Percentiles rank a stretch among this genome's conserved stretches.
phyloP scores from a whole-genome alignment of 1,139 yeast species.

The Saccharomyces hybrid region DNA sequence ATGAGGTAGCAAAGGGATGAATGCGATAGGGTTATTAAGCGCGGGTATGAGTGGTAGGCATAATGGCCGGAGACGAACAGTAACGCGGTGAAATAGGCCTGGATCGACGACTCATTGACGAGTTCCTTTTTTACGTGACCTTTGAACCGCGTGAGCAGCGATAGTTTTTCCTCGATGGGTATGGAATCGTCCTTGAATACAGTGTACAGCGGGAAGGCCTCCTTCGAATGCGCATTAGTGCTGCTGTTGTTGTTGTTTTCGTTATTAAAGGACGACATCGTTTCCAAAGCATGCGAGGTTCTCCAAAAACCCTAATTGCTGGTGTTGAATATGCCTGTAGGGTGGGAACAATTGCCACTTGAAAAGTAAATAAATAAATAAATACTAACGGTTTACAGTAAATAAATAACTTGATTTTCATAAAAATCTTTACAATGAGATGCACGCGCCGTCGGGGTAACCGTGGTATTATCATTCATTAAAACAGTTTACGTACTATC shows the following conservation, averaged over 20 bases:
- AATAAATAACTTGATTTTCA: background rate
- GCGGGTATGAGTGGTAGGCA: constrained; percentile 25
- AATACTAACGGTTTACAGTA: background rate
- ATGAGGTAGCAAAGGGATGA: constrained; percentile 68
- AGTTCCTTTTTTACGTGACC: constrained; percentile 62
- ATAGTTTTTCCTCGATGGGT: constrained; percentile 33
- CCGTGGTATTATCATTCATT: background rate
- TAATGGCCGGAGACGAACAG: constrained; percentile 31
- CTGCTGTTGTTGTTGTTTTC: background rate
- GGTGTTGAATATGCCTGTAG: background rate
- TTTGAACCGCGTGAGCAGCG: constrained; percentile 46
- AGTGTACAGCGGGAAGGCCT: constrained; percentile 2
- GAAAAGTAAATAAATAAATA: background rate
- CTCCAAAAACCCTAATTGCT: background rate
- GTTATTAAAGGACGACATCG: background rate
- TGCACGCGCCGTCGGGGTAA: constrained; percentile 1
- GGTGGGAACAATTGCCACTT: background rate
- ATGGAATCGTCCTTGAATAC: constrained; percentile 8
- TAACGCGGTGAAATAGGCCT: constrained; percentile 49
- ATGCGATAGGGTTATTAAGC: constrained; percentile 44
- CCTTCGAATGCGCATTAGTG: constrained; percentile 4
- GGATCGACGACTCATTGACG: constrained; percentile 48
- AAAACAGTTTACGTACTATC: background rate
- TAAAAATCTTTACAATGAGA: background rate
- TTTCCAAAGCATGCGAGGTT: background rate